A percentile compares a stretch with the other conserved stretches of the same genome.
These are phyloP conservation scores for Erucastrum elatum DNA, from an alignment of 345 rosid genomes.

Conservation along the genomic window DNA sequence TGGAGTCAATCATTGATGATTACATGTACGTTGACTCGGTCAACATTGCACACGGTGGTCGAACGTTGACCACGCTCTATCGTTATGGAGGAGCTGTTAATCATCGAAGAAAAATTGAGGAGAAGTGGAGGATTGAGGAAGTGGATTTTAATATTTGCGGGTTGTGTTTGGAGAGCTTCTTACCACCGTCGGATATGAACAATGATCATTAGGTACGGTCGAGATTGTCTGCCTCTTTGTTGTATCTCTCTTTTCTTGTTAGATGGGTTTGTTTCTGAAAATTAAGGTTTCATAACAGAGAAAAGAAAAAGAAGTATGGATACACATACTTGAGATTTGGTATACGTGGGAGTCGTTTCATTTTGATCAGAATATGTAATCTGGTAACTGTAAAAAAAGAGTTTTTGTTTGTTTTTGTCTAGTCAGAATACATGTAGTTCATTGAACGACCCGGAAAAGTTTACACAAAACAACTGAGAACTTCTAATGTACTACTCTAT, in stretches of 20 bases:
- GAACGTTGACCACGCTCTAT: conserved; percentile 55
- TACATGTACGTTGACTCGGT: conserved; percentile 62
- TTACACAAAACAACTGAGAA: no score
- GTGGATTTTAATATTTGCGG: conserved; percentile 86
- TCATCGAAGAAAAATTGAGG: conserved; percentile 76
- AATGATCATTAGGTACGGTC: conserved; percentile 46
- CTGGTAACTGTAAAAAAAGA: no score
- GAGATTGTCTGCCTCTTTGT: not conserved
- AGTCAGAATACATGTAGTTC: no score
- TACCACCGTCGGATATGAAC: conserved; percentile 88
- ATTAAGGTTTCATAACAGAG: not conserved
- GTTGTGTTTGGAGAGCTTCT: conserved; percentile 65
- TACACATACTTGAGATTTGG: no score
- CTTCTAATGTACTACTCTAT: no score
- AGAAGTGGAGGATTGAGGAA: conserved; percentile 86
- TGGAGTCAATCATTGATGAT: conserved; percentile 65
- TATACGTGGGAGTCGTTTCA: no score
- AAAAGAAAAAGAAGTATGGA: no score
- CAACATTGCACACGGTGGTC: conserved; percentile 75
- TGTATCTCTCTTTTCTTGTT: not conserved
- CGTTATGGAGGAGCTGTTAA: conserved; percentile 64
- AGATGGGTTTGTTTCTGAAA: not conserved
- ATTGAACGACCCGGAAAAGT: no score
- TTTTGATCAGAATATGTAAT: no score
- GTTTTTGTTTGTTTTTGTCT: no score